Base-by-base conservation (phyloP, 163 green algal species). In the Botryococcus braunii region DNA sequence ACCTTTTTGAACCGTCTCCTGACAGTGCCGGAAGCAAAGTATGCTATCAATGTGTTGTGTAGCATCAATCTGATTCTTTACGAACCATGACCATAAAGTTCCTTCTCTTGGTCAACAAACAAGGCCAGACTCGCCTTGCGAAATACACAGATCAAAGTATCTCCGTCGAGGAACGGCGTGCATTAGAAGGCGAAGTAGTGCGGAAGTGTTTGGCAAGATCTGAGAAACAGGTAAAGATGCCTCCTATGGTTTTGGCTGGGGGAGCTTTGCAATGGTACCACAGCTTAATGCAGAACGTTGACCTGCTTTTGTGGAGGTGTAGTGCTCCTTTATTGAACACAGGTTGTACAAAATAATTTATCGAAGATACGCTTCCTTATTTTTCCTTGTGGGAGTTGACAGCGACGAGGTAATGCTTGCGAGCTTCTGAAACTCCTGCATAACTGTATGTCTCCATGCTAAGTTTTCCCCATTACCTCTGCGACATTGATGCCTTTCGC, bases 271-370 rank as follows among this genome's bases (percentile, higher is more conserved):
- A 5, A 36, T 31, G 60, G 9, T 61, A 7, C 17, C 34, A 27
- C 9, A 32, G 63, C 46, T 52, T 41, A 46, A 7, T 37, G 35
- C 39, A 69, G 40, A 21, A 21, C 36, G 21, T n/a, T 67, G 35
- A 17, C 21, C 5, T 6, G 27, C 64, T 69, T 6, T 11, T 6
- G 38, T 68, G 32, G 17, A 36, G 23, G 31, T 77, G 70, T 84
- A 97, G 93, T 97, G 93, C 73, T 97, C 93, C 11, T 95, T 98
- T 69, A 85, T 97, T n/a, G 87, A 97, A 76, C 92, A 98, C 62
- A 76, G 88, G 1, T 83, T 88, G 67, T 95, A 92, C 81, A 95
- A 94, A 59, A 84, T 99, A 7, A 86, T 98, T 2, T 99, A 99
- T 82, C 74, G 94, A 13, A 69, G 94, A 47, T 99, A 99, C 74